Conservation (phyloP, 2,329 filamentous ascomycete species). For the Phoma sp. region DNA sequence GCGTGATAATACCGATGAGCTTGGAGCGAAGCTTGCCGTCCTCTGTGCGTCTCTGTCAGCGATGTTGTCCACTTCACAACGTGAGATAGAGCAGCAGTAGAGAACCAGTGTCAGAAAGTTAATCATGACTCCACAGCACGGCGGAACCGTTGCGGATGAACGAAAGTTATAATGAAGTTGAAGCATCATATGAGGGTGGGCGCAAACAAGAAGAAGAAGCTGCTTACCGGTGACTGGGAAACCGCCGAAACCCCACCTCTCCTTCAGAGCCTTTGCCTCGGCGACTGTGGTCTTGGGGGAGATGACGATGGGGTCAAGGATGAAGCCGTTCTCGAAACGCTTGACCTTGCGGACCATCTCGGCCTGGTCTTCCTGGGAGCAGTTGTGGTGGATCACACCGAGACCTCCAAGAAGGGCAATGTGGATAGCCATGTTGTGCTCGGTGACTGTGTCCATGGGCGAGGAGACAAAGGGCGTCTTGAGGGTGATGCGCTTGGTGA, state of each 20-base stretch:
- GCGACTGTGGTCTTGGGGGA: constrained; percentile 84
- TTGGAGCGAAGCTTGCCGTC: constrained; percentile 92
- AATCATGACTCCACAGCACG: constrained; percentile 78
- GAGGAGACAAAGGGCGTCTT: constrained; percentile 98
- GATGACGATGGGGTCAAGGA: constrained; percentile 92
- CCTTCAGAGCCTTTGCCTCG: constrained; percentile 90
- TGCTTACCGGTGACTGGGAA: constrained; percentile 96
- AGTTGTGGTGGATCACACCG: constrained; percentile 99
- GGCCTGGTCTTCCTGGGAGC: constrained; percentile 94
- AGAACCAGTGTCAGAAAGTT: constrained; percentile 55
- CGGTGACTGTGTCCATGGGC: constrained; percentile 99
- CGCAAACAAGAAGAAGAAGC: constrained; percentile 20
- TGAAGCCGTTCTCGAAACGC: constrained; percentile 99
- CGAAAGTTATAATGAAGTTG: constrained; percentile 93
- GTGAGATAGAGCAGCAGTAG: constrained; percentile 4
- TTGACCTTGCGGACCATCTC: constrained; percentile 99
- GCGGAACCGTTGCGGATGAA: constrained; percentile 96
- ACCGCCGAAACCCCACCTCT: constrained; percentile 98
- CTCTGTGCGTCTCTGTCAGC: constrained; percentile 63
- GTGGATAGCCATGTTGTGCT: constrained; percentile 99
- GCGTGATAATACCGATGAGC: constrained; percentile 96
- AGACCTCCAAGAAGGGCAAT: constrained; percentile 88
- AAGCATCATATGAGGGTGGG: constrained; percentile 71
- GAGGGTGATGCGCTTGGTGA: constrained; percentile 93
- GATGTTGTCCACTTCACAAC: constrained; percentile 7